These are phyloP conservation scores for Colletotrichum neosansevieriae DNA, from an alignment of 2,329 filamentous ascomycete genomes.

Conservation along the genomic window DNA sequence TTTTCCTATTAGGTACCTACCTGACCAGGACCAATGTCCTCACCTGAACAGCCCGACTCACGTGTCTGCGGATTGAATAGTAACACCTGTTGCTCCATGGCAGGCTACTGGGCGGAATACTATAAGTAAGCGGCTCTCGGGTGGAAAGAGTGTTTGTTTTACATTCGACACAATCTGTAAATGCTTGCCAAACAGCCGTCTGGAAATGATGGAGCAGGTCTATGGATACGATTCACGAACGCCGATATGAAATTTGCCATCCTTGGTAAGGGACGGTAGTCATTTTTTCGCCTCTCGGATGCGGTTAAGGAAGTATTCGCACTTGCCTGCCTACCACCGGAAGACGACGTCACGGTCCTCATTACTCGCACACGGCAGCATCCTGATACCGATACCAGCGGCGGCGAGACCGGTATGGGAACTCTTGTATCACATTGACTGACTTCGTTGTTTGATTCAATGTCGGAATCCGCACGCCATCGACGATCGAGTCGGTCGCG, in stretches of 20 bases:
- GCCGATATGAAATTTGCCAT: conserved; percentile 37
- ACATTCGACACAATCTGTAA: conserved; percentile 5
- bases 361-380: conserved; percentile 36
- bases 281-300: conserved; percentile 1
- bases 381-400: conserved; percentile 22
- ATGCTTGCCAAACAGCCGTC: conserved; percentile 15
- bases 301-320: conserved; percentile 8
- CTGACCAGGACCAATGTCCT: conserved; percentile 5
- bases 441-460: background rate
- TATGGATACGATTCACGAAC: conserved; percentile 29
- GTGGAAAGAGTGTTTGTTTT: background rate
- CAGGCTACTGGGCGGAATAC: background rate
- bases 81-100: background rate
- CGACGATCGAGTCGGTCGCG: background rate
- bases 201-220: conserved; percentile 36
- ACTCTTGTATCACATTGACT: conserved; percentile 15
- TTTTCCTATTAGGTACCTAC: background rate
- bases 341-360: conserved; percentile 24
- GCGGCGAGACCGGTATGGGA: conserved; percentile 25
- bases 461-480: background rate
- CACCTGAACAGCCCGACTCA: conserved; percentile 4
- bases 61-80: conserved; percentile 7
- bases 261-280: conserved; percentile 19
- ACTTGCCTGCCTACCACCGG: background rate
- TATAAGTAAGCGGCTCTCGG: background rate